phyloP scores from a whole-genome alignment of 495 filamentous ascomycete genomes.

The Lepraria neglecta region DNA sequence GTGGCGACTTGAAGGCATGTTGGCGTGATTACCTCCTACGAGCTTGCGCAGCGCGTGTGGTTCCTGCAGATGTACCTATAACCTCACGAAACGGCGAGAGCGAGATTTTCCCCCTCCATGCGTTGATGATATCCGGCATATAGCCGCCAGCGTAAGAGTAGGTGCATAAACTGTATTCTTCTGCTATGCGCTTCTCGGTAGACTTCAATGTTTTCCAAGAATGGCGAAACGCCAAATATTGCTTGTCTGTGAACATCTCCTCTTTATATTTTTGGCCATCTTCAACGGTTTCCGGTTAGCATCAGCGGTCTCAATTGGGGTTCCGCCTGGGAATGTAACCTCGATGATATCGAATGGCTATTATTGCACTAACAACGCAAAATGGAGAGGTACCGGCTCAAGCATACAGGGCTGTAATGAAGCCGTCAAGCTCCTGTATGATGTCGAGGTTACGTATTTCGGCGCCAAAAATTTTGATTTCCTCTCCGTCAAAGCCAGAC shows the following conservation, averaged over 20 bases:
- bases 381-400: neutral
- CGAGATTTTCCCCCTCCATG: neutral
- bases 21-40: too few relatives aligned
- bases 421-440: neutral
- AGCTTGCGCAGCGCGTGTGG: too few relatives aligned
- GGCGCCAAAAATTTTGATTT: conserved; percentile 6
- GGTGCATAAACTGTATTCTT: neutral
- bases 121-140: neutral
- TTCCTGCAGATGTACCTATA: too few relatives aligned
- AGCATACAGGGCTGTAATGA: neutral
- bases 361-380: neutral
- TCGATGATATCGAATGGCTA: neutral
- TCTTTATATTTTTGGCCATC: neutral
- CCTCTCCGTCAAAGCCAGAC: neutral
- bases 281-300: neutral
- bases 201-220: neutral
- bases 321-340: neutral
- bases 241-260: neutral
- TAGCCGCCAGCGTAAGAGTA: neutral
- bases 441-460: neutral
- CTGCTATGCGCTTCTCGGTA: neutral
- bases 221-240: neutral
- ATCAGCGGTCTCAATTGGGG: neutral
- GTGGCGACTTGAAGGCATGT: too few relatives aligned
- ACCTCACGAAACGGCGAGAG: neutral